Conservation (phyloP, 2,329 filamentous ascomycete species). For the Bipolaris cookei region DNA sequence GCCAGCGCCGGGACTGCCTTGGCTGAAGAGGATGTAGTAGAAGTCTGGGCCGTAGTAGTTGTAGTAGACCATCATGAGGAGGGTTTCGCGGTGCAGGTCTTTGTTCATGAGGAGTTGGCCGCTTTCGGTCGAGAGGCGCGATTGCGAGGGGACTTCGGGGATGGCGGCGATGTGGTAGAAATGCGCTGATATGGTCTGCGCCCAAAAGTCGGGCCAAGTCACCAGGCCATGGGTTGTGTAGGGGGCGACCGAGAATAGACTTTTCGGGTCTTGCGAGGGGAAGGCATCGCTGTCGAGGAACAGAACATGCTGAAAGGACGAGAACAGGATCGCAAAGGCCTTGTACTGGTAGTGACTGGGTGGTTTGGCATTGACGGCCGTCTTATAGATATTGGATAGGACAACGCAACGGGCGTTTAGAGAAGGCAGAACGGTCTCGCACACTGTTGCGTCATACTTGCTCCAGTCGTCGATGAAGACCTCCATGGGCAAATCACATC, state of each 20-base stretch:
- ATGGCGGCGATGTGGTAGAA: slow-evolving; percentile 56
- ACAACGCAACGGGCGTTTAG: slow-evolving; percentile 51
- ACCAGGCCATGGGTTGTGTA: slow-evolving; percentile 61
- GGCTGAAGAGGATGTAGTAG: slow-evolving; percentile 59
- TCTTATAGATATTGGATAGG: slow-evolving; percentile 35
- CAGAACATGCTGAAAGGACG: slow-evolving; percentile 64
- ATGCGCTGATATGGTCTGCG: slow-evolving; percentile 50
- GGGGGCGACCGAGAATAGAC: slow-evolving; percentile 59
- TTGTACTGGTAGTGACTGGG: slow-evolving; percentile 60
- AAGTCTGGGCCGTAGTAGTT: slow-evolving; percentile 61
- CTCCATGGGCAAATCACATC: slow-evolving; percentile 58
- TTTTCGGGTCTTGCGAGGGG: slow-evolving; percentile 55
- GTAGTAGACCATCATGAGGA: slow-evolving; percentile 62
- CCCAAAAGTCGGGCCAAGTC: slow-evolving; percentile 65
- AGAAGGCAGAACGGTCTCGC: slow-evolving; percentile 46
- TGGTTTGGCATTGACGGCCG: slow-evolving; percentile 16
- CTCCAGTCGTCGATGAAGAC: slow-evolving; percentile 48
- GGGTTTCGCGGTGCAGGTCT: slow-evolving; percentile 53
- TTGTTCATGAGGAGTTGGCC: slow-evolving; percentile 60
- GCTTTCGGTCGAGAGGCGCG: slow-evolving; percentile 54
- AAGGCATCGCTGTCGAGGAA: slow-evolving; percentile 66
- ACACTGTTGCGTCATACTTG: slow-evolving; percentile 50
- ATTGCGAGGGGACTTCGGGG: slow-evolving; percentile 37
- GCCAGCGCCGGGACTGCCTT: slow-evolving; percentile 53
- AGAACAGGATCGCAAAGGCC: slow-evolving; percentile 63